phyloP scores from a whole-genome alignment of 306 rosid species.

The Fagus sylvatica region DNA sequence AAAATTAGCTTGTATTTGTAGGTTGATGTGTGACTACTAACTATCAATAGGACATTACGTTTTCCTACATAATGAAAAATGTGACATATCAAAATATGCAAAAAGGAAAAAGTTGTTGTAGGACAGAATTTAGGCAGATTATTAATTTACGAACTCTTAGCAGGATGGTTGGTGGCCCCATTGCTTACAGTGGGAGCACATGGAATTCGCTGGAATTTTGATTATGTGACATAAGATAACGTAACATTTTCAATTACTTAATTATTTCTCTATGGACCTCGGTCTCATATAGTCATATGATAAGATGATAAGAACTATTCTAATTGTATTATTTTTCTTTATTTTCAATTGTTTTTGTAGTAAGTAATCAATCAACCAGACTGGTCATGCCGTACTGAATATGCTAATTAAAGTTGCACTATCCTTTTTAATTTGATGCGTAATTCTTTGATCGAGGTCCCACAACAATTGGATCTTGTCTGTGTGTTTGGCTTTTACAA shows the following conservation, averaged over 20 bases:
- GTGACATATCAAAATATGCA: no score
- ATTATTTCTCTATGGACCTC: background rate
- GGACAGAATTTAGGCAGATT: no score
- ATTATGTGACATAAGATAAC: background rate
- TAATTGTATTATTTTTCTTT: background rate
- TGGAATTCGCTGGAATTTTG: constrained; percentile 20
- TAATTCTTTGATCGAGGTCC: constrained; percentile 3
- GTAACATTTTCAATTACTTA: background rate
- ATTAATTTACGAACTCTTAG: no score
- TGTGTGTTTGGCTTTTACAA: background rate
- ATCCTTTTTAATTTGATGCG: background rate
- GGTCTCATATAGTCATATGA: no score
- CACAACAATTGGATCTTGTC: constrained; percentile 31
- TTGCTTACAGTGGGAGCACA: constrained; percentile 25
- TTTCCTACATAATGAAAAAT: no score
- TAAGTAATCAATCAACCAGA: constrained; percentile 23
- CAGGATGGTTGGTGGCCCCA: constrained; percentile 16
- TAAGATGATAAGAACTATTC: background rate
- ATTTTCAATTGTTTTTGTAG: background rate
- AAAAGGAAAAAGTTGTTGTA: no score
- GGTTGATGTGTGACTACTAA: no score
- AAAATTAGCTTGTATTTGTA: no score
- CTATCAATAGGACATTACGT: no score
- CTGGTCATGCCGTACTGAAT: constrained; percentile 19
- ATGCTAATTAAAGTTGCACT: constrained; percentile 3